Evolutionary conservation across 1,284 basidiomycete species (phyloP).

Genomic region (Athelia sp.): DNA sequence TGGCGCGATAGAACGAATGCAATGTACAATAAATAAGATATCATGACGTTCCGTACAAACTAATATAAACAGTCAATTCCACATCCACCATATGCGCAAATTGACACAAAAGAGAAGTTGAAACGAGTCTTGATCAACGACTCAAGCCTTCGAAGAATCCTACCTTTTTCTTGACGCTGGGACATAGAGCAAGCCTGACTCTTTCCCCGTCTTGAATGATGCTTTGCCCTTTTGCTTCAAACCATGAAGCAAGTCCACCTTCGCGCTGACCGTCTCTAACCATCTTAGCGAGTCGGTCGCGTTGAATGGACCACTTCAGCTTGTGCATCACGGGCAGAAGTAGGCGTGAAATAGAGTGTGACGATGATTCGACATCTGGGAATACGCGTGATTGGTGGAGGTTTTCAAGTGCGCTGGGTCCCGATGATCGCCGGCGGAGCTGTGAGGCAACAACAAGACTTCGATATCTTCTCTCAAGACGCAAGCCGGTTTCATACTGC

Average conservation of each 20-base stretch:
- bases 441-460: constrained; percentile 41
- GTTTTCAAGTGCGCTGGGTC: constrained; percentile 23
- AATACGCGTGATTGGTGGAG: constrained; percentile 43
- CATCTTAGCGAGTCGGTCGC: constrained; percentile 48
- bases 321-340: constrained; percentile 51
- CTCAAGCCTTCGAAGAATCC: constrained; percentile 49
- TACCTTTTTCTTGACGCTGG: constrained; percentile 51
- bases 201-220: constrained; percentile 57
- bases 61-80: no score
- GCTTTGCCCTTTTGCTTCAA: constrained; percentile 42
- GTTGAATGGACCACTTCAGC: constrained; percentile 54
- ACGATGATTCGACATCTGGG: constrained; percentile 48
- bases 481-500: constrained; percentile 51
- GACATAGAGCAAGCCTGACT: constrained; percentile 61
- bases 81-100: no score
- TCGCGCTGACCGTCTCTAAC: constrained; percentile 37
- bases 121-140: no score
- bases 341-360: constrained; percentile 41
- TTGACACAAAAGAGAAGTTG: no score
- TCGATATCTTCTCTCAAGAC: constrained; percentile 44
- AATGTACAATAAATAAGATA: no score
- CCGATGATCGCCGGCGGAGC: constrained; percentile 34
- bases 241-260: constrained; percentile 43
- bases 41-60: no score
- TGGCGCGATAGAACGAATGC: no score